phyloP scores from a whole-genome alignment of 257 asterid species.

The Prunella vulgaris region DNA sequence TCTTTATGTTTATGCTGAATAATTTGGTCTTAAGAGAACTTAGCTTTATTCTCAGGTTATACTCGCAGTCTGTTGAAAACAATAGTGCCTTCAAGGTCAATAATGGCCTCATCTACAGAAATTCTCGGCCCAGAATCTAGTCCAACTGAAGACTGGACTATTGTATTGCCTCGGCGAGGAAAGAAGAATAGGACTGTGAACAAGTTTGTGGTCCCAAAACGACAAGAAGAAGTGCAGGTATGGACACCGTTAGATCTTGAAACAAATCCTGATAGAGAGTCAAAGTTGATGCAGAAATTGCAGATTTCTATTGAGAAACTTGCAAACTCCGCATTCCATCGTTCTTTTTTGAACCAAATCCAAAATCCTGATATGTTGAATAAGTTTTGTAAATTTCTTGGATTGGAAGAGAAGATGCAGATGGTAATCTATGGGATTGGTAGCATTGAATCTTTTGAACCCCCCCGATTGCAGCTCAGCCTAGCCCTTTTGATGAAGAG shows the following conservation, averaged over 20 bases:
- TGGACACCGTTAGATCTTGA: constrained; percentile 58
- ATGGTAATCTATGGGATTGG: constrained; percentile 93
- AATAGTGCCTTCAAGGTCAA: constrained; percentile 8
- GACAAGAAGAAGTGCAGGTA: constrained; percentile 32
- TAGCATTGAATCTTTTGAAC: constrained; percentile 70
- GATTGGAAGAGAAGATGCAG: constrained; percentile 45
- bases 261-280: constrained; percentile 45
- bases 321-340: constrained; percentile 45
- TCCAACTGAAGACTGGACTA: constrained; percentile 57
- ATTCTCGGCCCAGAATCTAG: constrained; percentile 18
- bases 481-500: constrained; percentile 72
- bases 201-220: constrained; percentile 26
- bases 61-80: background rate
- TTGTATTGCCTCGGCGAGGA: constrained; percentile 68
- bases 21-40: background rate
- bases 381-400: constrained; percentile 42
- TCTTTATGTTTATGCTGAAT: background rate
- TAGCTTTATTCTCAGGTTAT: background rate
- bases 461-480: constrained; percentile 72
- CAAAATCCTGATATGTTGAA: constrained; percentile 34
- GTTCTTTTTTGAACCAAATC: constrained; percentile 42
- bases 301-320: constrained; percentile 41
- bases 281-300: constrained; percentile 42
- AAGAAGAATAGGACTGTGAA: constrained; percentile 31
- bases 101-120: constrained; percentile 26